Evolutionary conservation across 139 green algal species (phyloP).

Genomic region (Diplosphaera chodatii): DNA sequence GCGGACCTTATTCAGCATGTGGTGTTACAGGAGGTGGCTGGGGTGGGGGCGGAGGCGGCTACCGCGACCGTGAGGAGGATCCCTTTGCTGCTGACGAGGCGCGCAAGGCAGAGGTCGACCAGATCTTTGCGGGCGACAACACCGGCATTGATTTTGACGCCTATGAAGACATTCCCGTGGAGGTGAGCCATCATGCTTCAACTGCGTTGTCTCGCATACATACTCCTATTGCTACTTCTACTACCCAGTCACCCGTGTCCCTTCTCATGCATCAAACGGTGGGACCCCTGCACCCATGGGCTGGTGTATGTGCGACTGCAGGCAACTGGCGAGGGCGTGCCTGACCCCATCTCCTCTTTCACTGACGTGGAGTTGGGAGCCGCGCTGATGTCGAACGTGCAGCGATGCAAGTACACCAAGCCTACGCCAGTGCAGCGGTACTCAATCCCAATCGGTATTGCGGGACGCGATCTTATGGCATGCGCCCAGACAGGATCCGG

Average conservation of each 20-base stretch:
- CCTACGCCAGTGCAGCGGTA: slow-evolving; percentile 96
- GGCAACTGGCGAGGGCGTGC: slow-evolving; percentile 76
- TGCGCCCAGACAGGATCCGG: slow-evolving; percentile 94
- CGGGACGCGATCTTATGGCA: slow-evolving; percentile 92
- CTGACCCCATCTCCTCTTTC: slow-evolving; percentile 76
- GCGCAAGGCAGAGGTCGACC: slow-evolving; percentile 57
- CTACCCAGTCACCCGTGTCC: no score
- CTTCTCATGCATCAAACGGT: no score
- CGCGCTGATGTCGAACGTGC: slow-evolving; percentile 80
- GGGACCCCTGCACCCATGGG: no score
- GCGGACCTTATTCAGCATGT: slow-evolving; percentile 26
- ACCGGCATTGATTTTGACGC: slow-evolving; percentile 98
- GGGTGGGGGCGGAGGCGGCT: slow-evolving; percentile 36
- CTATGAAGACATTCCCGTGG: slow-evolving; percentile 98
- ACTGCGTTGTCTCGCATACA: no score
- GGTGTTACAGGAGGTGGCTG: slow-evolving; percentile 14
- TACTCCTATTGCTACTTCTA: no score
- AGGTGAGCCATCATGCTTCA: slow-evolving; percentile 20
- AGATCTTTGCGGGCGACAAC: slow-evolving; percentile 80
- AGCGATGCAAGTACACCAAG: slow-evolving; percentile 94
- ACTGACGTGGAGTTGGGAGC: slow-evolving; percentile 74
- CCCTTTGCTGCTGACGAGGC: slow-evolving; percentile 51
- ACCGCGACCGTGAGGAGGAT: slow-evolving; percentile 24
- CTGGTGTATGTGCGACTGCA: slow-evolving; percentile 19
- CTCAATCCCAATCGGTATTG: slow-evolving; percentile 92